Conservation (phyloP, 352 stramenopile genomes). For the Elongisporangium prolatum region DNA sequence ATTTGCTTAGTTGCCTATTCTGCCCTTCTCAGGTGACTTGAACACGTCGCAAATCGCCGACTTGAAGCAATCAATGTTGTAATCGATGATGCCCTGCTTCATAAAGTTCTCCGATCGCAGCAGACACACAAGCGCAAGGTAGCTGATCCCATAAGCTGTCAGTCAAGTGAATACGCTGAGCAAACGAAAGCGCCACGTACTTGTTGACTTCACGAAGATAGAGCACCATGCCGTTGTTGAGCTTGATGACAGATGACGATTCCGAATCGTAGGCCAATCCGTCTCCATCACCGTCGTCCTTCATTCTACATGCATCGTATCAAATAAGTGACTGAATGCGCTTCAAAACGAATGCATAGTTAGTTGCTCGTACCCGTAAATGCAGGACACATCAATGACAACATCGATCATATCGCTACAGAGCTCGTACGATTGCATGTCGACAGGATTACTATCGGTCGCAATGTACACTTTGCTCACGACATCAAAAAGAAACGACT, state of each 20-base stretch:
- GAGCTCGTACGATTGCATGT: constrained; percentile 97
- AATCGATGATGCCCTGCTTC: constrained; percentile 98
- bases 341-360: background rate
- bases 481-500: constrained; percentile 98
- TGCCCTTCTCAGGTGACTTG: constrained; percentile 52
- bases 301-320: constrained; percentile 47
- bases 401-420: constrained; percentile 99
- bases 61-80: constrained; percentile 99
- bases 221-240: constrained; percentile 97
- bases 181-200: constrained; percentile 22
- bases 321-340: background rate
- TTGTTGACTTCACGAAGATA: constrained; percentile 94
- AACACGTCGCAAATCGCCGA: constrained; percentile 89
- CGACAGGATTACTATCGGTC: constrained; percentile 97
- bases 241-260: constrained; percentile 95
- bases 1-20: background rate
- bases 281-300: constrained; percentile 88
- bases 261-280: constrained; percentile 94
- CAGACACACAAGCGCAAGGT: constrained; percentile 98
- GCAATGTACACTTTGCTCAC: constrained; percentile 99
- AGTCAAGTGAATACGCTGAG: background rate
- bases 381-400: constrained; percentile 98
- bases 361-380: constrained; percentile 92
- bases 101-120: constrained; percentile 95
- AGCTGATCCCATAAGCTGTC: constrained; percentile 29